Evolutionary conservation across 768 basidiomycete genomes (phyloP).

Genomic region (Pleurotus tuoliensis): DNA sequence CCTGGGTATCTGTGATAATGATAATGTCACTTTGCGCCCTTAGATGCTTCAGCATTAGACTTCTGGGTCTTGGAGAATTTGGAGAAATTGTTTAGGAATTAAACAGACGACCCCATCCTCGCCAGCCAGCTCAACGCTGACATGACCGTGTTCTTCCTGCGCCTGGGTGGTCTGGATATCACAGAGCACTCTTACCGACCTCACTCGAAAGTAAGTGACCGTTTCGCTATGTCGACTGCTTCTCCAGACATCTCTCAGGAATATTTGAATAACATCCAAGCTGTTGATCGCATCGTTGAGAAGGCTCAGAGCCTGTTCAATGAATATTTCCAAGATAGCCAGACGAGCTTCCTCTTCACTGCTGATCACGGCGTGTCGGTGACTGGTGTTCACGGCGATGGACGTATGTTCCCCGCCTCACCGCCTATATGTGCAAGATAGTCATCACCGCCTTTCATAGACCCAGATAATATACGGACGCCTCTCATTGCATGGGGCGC

Average conservation of each 20-base stretch:
- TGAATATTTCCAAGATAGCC: slow-evolving; percentile 63
- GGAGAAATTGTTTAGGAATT: slow-evolving; percentile 53
- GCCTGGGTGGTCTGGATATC: slow-evolving; percentile 80
- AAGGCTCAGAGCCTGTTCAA: slow-evolving; percentile 58
- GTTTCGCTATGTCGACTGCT: not conserved
- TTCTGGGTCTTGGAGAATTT: slow-evolving; percentile 76
- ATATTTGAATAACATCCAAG: slow-evolving; percentile 81
- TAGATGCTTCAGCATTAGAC: slow-evolving; percentile 76
- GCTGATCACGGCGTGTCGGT: slow-evolving; percentile 90
- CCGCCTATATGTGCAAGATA: not conserved
- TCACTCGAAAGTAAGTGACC: slow-evolving; percentile 56
- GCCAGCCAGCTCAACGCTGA: slow-evolving; percentile 48
- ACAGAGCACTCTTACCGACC: slow-evolving; percentile 86
- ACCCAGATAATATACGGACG: slow-evolving; percentile 85
- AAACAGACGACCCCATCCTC: slow-evolving; percentile 47
- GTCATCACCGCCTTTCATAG: slow-evolving; percentile 28
- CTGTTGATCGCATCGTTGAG: slow-evolving; percentile 71
- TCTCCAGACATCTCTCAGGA: slow-evolving; percentile 38
- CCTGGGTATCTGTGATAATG: not conserved
- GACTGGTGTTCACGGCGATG: slow-evolving; percentile 87
- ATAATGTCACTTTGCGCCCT: not conserved
- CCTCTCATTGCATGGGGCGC: slow-evolving; percentile 78
- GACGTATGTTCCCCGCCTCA: slow-evolving; percentile 42
- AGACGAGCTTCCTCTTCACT: slow-evolving; percentile 77
- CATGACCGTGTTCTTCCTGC: slow-evolving; percentile 76